phyloP scores from a whole-genome alignment of 2,329 filamentous ascomycete species.

The Cytospora chrysosperma region DNA sequence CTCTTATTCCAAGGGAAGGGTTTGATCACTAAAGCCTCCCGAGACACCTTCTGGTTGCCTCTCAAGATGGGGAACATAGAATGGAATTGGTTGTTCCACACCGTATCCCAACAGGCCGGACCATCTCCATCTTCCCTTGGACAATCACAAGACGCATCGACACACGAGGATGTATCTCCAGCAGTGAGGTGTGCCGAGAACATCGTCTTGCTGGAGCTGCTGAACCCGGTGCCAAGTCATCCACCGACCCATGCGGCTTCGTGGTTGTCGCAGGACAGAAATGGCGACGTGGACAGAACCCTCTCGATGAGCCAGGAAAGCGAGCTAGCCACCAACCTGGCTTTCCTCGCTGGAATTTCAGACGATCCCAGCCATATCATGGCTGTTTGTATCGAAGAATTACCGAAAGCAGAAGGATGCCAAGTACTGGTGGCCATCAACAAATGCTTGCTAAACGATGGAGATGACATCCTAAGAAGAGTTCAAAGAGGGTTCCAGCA shows the following conservation, averaged over 20 bases:
- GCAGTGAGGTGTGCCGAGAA: constrained; percentile 10
- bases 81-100: not conserved
- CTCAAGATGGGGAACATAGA: not conserved
- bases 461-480: not conserved
- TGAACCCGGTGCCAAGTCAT: not conserved
- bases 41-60: not conserved
- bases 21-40: not conserved
- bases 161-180: not conserved
- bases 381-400: constrained; percentile 16
- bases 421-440: constrained; percentile 18
- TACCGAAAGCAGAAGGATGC: not conserved
- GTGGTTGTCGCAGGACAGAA: not conserved
- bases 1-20: not conserved
- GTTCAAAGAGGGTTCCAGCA: constrained; percentile 7
- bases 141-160: not conserved
- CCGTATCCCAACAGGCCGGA: not conserved
- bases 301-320: constrained; percentile 8
- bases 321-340: constrained; percentile 8
- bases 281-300: not conserved
- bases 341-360: constrained; percentile 15
- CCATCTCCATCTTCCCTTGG: not conserved
- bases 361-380: constrained; percentile 1
- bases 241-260: not conserved
- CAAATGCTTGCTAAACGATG: not conserved
- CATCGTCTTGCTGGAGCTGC: constrained; percentile 4